phyloP scores from a whole-genome alignment of 2,329 filamentous ascomycete genomes.

The Neopestalotiopsis sp. region DNA sequence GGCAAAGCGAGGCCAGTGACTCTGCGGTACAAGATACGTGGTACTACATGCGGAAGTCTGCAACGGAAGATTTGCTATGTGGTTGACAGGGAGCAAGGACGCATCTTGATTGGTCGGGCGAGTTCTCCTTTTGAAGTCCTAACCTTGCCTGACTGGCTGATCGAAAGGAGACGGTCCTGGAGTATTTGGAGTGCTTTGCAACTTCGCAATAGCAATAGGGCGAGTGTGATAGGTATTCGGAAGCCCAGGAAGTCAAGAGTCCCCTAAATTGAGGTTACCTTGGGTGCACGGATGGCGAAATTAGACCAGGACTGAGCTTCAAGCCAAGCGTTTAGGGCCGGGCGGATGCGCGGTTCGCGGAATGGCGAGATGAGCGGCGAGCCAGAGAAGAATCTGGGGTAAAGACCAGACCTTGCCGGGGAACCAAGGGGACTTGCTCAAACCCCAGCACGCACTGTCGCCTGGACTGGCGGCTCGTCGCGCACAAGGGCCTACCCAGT shows the following conservation, averaged over 20 bases:
- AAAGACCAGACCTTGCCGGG: constrained; percentile 6
- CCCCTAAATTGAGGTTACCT: neutral
- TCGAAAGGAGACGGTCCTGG: neutral
- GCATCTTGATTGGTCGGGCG: neutral
- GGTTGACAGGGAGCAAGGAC: neutral
- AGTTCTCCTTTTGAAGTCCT: neutral
- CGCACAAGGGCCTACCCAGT: neutral
- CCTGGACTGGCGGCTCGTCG: neutral
- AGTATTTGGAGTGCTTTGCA: neutral
- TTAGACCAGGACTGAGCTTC: constrained; percentile 1
- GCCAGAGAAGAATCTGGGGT: constrained; percentile 13
- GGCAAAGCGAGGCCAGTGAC: neutral
- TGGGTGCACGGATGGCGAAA: constrained; percentile 4
- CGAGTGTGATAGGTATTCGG: neutral
- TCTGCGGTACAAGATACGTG: neutral
- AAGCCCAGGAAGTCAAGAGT: neutral
- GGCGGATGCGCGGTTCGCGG: constrained; percentile 11
- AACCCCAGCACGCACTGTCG: neutral
- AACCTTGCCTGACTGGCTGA: neutral
- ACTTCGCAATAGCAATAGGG: neutral
- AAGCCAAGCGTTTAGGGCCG: constrained; percentile 5
- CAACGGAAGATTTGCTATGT: constrained; percentile 9
- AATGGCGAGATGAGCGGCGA: constrained; percentile 8
- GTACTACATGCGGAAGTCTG: constrained; percentile 7
- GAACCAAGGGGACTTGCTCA: neutral